phyloP scores from a whole-genome alignment of 108 stramenopile species.

The Pelagomonas calceolata region DNA sequence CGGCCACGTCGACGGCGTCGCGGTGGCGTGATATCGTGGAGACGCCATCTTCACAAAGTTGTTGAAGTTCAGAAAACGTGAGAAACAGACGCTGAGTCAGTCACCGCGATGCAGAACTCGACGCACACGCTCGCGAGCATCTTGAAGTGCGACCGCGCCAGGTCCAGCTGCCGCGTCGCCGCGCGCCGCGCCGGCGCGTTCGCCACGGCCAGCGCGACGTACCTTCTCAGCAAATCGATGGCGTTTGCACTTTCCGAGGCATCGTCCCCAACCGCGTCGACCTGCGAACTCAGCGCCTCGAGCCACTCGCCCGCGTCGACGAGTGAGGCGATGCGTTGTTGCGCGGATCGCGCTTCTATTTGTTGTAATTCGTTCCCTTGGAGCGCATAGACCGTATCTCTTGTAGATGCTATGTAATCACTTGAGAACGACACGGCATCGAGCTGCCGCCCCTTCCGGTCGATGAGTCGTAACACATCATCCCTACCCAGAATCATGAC shows the following conservation, averaged over 20 bases:
- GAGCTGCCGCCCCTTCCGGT: constrained; percentile 67
- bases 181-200: constrained; percentile 55
- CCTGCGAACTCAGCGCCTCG: constrained; percentile 76
- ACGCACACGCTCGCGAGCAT: constrained; percentile 81
- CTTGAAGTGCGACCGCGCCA: constrained; percentile 74
- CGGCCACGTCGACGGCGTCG: too few species aligned
- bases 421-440: constrained; percentile 46
- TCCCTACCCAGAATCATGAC: constrained; percentile 73
- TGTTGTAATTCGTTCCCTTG: constrained; percentile 57
- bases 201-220: constrained; percentile 69
- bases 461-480: constrained; percentile 55
- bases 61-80: too few species aligned
- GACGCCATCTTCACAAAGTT: too few species aligned
- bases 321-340: constrained; percentile 48
- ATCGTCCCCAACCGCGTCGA: constrained; percentile 52
- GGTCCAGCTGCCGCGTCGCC: constrained; percentile 28
- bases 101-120: constrained; percentile 70
- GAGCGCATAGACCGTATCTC: constrained; percentile 56
- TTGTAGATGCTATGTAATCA: constrained; percentile 38
- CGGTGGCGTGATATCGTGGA: too few species aligned
- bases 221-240: constrained; percentile 57
- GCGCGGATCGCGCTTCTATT: constrained; percentile 52
- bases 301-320: constrained; percentile 85
- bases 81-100: too few species aligned
- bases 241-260: too few species aligned